These are phyloP conservation scores for Tardiomyces blankii DNA, from an alignment of 1,139 yeast species.

Conservation along the genomic window DNA sequence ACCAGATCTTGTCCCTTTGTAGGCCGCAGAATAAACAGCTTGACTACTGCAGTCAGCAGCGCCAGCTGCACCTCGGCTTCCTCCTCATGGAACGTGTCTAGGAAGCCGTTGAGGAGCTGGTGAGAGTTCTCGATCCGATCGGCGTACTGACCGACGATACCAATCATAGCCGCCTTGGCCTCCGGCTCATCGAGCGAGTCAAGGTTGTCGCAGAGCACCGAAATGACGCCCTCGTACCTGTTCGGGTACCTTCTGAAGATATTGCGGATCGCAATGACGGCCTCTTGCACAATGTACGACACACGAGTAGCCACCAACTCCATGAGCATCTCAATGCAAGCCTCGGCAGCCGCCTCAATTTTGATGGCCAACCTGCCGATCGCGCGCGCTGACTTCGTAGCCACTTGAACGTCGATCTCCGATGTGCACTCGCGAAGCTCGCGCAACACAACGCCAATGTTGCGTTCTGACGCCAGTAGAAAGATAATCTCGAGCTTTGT, in stretches of 20 bases:
- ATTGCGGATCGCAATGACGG: conserved; percentile 64
- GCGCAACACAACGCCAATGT: conserved; percentile 49
- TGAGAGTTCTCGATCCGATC: conserved; percentile 38
- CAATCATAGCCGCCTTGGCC: conserved; percentile 65
- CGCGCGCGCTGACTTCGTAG: conserved; percentile 79
- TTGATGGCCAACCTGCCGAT: conserved; percentile 84
- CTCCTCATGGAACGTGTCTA: conserved; percentile 45
- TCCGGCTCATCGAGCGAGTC: conserved; percentile 58
- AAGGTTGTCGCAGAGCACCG: conserved; percentile 32
- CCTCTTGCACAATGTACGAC: conserved; percentile 71
- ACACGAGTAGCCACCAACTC: conserved; percentile 56
- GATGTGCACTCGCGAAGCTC: conserved; percentile 83
- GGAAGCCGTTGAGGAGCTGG: conserved; percentile 35
- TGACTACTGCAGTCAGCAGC: conserved; percentile 63
- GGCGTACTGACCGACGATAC: conserved; percentile 77
- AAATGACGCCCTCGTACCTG: conserved; percentile 32
- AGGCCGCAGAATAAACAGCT: conserved; percentile 51
- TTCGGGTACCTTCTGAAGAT: conserved; percentile 69
- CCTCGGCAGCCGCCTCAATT: conserved; percentile 44
- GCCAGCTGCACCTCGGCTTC: conserved; percentile 65
- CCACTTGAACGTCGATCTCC: conserved; percentile 76
- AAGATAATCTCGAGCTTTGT: conserved; percentile 79
- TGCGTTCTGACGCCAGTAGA: conserved; percentile 56
- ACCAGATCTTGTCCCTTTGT: conserved; percentile 46
- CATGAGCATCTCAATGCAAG: conserved; percentile 53